A percentile compares a stretch with the other conserved stretches of the same genome.
phyloP scores from a whole-genome alignment of 1,139 yeast species.

The Spencermartinsiella ligniputridi region DNA sequence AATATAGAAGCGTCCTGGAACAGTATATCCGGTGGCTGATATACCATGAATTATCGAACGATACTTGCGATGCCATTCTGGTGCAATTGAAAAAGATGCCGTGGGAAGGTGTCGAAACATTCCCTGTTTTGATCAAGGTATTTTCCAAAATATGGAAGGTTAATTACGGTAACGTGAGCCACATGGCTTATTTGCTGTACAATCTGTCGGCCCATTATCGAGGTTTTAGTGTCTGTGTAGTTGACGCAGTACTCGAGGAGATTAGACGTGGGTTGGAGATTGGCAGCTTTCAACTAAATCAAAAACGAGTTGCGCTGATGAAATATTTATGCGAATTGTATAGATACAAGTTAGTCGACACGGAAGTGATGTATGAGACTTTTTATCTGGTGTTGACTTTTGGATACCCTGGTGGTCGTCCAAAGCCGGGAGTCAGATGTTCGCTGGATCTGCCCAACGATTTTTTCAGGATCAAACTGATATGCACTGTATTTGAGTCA shows the following conservation, averaged over 20 bases:
- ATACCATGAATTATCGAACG: conserved; percentile 44
- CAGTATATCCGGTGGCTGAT: conserved; percentile 33
- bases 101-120: conserved; percentile 43
- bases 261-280: conserved; percentile 63
- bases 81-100: conserved; percentile 45
- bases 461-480: conserved; percentile 65
- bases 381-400: conserved; percentile 57
- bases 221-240: conserved; percentile 41
- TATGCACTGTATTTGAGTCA: conserved; percentile 38
- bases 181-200: conserved; percentile 48
- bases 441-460: conserved; percentile 60
- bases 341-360: conserved; percentile 46
- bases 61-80: conserved; percentile 37
- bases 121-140: conserved; percentile 43
- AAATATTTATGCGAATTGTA: conserved; percentile 57
- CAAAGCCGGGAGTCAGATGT: conserved; percentile 43
- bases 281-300: conserved; percentile 56
- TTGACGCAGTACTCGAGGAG: conserved; percentile 66
- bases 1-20: conserved; percentile 30
- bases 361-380: conserved; percentile 48
- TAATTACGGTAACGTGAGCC: conserved; percentile 50
- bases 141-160: conserved; percentile 62
- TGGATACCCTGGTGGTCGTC: conserved; percentile 66
- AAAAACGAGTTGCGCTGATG: conserved; percentile 59
- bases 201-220: conserved; percentile 38